Percentiles rank a stretch among this genome's conserved stretches.
Evolutionary conservation across 2,329 filamentous ascomycete species (phyloP).

Genomic region (Verticillium longisporum): DNA sequence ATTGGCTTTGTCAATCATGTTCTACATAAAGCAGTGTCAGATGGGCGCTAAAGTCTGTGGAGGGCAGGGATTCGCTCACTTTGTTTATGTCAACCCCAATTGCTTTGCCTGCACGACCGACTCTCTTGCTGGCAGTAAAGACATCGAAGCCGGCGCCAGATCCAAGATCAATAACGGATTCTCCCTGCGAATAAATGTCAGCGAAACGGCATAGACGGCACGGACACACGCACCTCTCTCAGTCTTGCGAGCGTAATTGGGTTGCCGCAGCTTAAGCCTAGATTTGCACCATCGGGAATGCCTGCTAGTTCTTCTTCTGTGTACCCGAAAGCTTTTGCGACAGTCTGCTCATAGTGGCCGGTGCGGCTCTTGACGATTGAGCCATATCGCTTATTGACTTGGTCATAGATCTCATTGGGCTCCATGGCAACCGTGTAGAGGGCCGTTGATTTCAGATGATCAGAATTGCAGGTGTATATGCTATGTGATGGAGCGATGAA

Average conservation of each 20-base stretch:
- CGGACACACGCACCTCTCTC: conserved; percentile 24
- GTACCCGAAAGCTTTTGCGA: conserved; percentile 49
- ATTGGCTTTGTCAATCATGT: conserved; percentile 22
- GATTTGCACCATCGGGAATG: conserved; percentile 40
- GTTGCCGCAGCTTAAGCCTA: conserved; percentile 49
- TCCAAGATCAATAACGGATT: conserved; percentile 51
- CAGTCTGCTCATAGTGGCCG: conserved; percentile 26
- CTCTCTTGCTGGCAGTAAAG: conserved; percentile 43
- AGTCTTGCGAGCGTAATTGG: conserved; percentile 41
- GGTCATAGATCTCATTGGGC: conserved; percentile 23
- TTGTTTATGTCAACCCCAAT: conserved; percentile 57
- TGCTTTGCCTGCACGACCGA: conserved; percentile 38
- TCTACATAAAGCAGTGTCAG: not conserved
- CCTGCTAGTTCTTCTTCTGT: conserved; percentile 35
- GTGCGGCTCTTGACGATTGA: conserved; percentile 19
- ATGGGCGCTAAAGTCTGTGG: not conserved
- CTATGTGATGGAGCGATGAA: no score
- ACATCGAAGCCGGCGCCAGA: conserved; percentile 52
- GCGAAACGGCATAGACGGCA: not conserved
- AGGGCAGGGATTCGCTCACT: conserved; percentile 22
- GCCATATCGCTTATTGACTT: conserved; percentile 28
- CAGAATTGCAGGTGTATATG: not conserved
- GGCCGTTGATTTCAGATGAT: not conserved
- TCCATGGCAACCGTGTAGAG: conserved; percentile 13
- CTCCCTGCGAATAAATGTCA: conserved; percentile 35